Evolutionary conservation across 2,329 filamentous ascomycete genomes (phyloP).

Genomic region (Talaromyces piceae): DNA sequence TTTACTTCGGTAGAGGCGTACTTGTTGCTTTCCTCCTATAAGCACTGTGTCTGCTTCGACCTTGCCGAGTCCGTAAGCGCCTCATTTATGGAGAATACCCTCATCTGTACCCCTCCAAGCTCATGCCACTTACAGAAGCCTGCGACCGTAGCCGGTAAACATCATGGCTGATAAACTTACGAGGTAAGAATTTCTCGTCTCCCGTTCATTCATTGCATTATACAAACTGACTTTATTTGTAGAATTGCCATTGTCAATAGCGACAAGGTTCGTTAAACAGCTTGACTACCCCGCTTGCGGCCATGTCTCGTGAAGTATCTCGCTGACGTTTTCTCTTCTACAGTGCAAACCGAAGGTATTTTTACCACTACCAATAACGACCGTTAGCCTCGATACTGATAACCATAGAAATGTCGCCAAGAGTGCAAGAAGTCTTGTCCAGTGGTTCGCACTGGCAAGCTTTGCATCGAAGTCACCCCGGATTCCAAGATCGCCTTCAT

Average conservation of each 20-base stretch:
- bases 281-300: constrained; percentile 19
- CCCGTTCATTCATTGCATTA: not conserved
- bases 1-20: not conserved
- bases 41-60: constrained; percentile 1
- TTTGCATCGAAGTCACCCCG: constrained; percentile 87
- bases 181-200: constrained; percentile 54
- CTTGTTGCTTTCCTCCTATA: not conserved
- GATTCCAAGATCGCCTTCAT: constrained; percentile 96
- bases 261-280: constrained; percentile 69
- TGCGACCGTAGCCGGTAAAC: constrained; percentile 16
- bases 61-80: not conserved
- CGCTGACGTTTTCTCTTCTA: constrained; percentile 26
- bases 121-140: constrained; percentile 3
- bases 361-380: not conserved
- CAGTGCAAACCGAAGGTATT: constrained; percentile 81
- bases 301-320: constrained; percentile 35
- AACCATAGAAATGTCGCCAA: constrained; percentile 81
- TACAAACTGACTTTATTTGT: constrained; percentile 13
- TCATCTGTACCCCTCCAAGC: not conserved
- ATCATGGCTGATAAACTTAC: constrained; percentile 91
- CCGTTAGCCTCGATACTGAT: constrained; percentile 17
- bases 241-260: constrained; percentile 98
- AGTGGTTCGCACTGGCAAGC: constrained; percentile 93
- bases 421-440: constrained; percentile 99
- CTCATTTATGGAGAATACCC: not conserved